Percentiles rank a stretch among this genome's conserved stretches.
These are phyloP conservation scores for Pelargonium nanum DNA, from an alignment of 345 rosid genomes.

Conservation along the genomic window DNA sequence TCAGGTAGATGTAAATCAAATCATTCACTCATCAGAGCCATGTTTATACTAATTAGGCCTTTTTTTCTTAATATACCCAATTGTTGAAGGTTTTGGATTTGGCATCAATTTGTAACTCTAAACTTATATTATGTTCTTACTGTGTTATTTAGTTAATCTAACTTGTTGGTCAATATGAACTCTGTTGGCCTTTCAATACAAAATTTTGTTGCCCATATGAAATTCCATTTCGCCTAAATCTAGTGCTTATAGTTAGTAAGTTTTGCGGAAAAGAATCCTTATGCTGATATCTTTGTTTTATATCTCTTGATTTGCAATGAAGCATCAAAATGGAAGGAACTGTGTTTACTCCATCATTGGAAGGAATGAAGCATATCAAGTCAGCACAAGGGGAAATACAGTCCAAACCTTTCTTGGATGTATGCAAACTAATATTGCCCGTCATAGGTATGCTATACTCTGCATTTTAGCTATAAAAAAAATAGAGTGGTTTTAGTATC, in stretches of 20 bases:
- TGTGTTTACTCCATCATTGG: slow-evolving; percentile 57
- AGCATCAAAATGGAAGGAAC: slow-evolving; percentile 45
- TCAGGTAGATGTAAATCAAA: not conserved
- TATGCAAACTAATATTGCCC: slow-evolving; percentile 64
- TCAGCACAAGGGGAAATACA: slow-evolving; percentile 60
- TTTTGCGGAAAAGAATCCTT: not conserved
- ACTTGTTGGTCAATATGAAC: not conserved
- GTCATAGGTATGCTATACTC: slow-evolving; percentile 38
- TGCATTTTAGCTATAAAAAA: not conserved
- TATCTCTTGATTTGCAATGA: slow-evolving; percentile 1
- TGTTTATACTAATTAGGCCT: not conserved
- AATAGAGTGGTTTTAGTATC: not conserved
- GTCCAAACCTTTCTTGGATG: slow-evolving; percentile 67
- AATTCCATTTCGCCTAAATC: not conserved
- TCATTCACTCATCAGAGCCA: not conserved
- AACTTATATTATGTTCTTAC: no score
- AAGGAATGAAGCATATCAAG: slow-evolving; percentile 66
- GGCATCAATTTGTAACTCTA: no score
- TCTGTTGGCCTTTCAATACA: not conserved
- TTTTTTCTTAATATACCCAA: not conserved
- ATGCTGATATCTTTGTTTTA: not conserved
- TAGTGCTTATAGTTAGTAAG: not conserved
- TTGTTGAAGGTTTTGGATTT: not conserved
- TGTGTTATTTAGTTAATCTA: not conserved
- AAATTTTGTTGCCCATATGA: not conserved